Evolutionary conservation across 805 yeast species (phyloP), one percentile per base, ranked within the genome.

Genomic region (Cyberlindnera amylophila): DNA sequence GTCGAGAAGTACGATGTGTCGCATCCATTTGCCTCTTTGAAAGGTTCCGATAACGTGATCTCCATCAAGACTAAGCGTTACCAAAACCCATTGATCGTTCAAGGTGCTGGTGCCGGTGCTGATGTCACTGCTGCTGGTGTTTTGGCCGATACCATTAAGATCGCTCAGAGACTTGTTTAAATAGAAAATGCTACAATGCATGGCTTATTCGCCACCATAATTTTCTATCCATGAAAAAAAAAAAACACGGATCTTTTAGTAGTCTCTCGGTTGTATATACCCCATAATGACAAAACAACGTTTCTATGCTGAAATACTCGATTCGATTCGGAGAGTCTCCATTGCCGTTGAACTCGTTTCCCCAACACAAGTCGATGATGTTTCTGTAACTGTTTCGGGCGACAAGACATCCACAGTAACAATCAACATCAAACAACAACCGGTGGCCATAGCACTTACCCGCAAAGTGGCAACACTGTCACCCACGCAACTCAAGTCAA

Each of bases 81-180:
- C 67, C 77, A 83, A 32, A 88, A 87, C 67, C 99, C 99, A 41
- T 74, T 93, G 63, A 83, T 93, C 49, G 77, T 93, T 57, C 99
- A 93, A 74, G 99, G 99, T 68, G 99, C 99, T 26, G 99, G 95
- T 55, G 78, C 96, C 56, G 93, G 95, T 59, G 82, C 81, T 35
- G 85, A 70, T 14, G 86, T 81, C 35, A 80, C 86, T 26, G 86
- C 86, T 46, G 82, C 83, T 55, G 99, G 99, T 66, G 97, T 93
- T 34, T 75, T 93, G 53, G 96, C 95, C 41, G 99, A 93, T 63
- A 82, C 86, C 29, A 76, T 93, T 62, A 93, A 88, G 73, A 82
- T 88, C 55, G 96, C 95, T 34, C 89, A 90, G 69, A 81, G 96
- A 72, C 65, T 87, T 26, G 58, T 52, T 26, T 53, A 31, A 15